Evolutionary conservation across 129 eudicot genomes (phyloP), one percentile per base, ranked within the genome.

Genomic region (Pulicaria dysenterica): DNA sequence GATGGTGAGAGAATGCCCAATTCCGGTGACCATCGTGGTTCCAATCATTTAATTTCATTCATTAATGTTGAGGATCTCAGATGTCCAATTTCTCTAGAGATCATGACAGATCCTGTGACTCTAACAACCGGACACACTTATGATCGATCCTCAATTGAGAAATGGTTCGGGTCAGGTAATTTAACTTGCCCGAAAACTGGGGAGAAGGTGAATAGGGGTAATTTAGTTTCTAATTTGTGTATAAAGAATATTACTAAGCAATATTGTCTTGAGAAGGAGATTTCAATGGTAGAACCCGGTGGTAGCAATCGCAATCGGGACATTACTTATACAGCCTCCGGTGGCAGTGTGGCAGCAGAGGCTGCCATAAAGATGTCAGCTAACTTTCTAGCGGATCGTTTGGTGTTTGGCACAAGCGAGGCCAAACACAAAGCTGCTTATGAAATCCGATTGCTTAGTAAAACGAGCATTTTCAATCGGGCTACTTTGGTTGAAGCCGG

Each of bases 181-280:
- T 83, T 67, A 51, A 88, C 87, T 2, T 94, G 98, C 37, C 98
- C 98, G n/a, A 87, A 82, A 44, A 93, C 98, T 0, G 96, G 98
- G 0, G 84, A 85, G 84, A 82, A 71, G 85, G 83, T 88, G 12
- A 65, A 36, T 7, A 61, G 77, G 49, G 46, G 78, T 16, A 84
- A 81, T 40, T 50, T 90, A 57, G 97, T 90, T 72, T 83, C 93
- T 1, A 94, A 94, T 80, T 76, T 72, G 43, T 91, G 91, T 34
- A 49, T 94, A 65, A 81, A 78, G 88, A 41, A 13, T 31, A 70
- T 87, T 31, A 84, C 86, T 42, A 76, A 50, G 77, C 79, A 70
- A 72, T 83, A 85, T 41, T 80, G 87, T 68, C 66, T 49, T 7
- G 87, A 82, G 61, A 83, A 86, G 14, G 90, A 90, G 15, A 64